A percentile compares a stretch with the other conserved stretches of the same genome.
These are phyloP conservation scores for Eucalyptus leucophloia DNA, from an alignment of 345 rosid genomes.

Conservation along the genomic window DNA sequence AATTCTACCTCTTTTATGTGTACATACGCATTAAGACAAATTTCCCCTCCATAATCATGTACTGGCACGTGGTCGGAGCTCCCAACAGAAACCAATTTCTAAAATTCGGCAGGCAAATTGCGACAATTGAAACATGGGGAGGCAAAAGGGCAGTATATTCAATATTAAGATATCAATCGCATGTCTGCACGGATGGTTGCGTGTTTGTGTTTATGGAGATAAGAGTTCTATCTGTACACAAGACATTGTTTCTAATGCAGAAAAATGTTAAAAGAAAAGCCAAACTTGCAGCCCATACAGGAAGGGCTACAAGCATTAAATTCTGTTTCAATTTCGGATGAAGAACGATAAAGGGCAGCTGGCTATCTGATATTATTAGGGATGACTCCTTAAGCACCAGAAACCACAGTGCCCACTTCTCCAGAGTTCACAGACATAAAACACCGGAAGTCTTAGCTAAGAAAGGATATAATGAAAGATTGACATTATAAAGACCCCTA, in stretches of 20 bases:
- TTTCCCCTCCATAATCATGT: neutral
- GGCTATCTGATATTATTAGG: constrained; percentile 8
- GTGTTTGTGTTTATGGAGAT: neutral
- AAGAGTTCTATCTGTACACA: neutral
- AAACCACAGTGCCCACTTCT: constrained; percentile 17
- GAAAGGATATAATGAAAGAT: neutral
- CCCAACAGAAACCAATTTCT: neutral
- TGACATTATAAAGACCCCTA: neutral
- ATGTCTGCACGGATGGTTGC: neutral
- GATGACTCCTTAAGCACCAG: constrained; percentile 4
- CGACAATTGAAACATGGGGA: neutral
- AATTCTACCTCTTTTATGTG: neutral
- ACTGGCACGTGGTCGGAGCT: neutral
- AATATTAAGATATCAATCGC: neutral
- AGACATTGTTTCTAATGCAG: neutral
- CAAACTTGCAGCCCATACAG: neutral
- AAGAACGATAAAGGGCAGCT: neutral
- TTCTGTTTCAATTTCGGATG: neutral
- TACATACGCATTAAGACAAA: neutral
- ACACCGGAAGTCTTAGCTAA: neutral
- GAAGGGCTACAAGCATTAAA: neutral
- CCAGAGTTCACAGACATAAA: neutral
- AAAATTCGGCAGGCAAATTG: neutral
- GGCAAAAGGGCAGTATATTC: neutral
- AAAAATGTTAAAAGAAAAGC: neutral